Evolutionary conservation across 2,329 filamentous ascomycete species (phyloP), one percentile per base, ranked within the genome.

Genomic region (Harringtonia aguacate): DNA sequence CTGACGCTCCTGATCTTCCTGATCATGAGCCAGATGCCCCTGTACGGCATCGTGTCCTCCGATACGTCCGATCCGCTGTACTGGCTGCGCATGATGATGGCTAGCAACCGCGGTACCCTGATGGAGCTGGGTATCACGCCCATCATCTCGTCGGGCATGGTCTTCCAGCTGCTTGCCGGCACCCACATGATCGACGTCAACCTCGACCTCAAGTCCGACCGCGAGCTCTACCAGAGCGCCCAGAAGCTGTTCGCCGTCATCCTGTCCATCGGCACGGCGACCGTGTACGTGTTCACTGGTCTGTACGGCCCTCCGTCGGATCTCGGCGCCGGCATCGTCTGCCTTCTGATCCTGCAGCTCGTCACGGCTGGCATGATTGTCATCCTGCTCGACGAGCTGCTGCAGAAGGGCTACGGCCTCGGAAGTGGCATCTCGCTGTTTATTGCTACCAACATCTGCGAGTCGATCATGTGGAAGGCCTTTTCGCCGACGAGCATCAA

Each of bases 161-260:
- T 98, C 61, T 98, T 98, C 81, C 92, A 98, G 82, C 89, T 98
- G 61, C 86, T 98, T 54, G 92, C 92, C 61, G 92, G 92, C 63
- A 98, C 92, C 66, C 92, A 98, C 78, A 84, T 97, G 73, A 97
- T 98, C 69, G 92, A 98, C 66, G 90, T 98, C 75, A 97, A 98
- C 79, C 86, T 98, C 59, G 92, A 98, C 77, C 83, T 97, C 68
- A 98, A 98, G 79, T 92, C 90, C 67, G 92, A 98, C 70, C 92
- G 92, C 69, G 92, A 98, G 75, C 82, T 98, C 53, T 98, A 98
- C 80, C 92, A 98, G 76, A 98, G 90, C 52, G 92, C 94, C 45
- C 92, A 98, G 78, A 98, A 98, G 76, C 84, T 95, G 53, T 90
- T 95, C 60, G 92, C 92, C 56, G 94, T 98, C 62, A 94, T 98